A percentile compares a stretch with the other conserved stretches of the same genome.
phyloP scores from a whole-genome alignment of 208 protist genomes.

The Acanthamoeba healyi region DNA sequence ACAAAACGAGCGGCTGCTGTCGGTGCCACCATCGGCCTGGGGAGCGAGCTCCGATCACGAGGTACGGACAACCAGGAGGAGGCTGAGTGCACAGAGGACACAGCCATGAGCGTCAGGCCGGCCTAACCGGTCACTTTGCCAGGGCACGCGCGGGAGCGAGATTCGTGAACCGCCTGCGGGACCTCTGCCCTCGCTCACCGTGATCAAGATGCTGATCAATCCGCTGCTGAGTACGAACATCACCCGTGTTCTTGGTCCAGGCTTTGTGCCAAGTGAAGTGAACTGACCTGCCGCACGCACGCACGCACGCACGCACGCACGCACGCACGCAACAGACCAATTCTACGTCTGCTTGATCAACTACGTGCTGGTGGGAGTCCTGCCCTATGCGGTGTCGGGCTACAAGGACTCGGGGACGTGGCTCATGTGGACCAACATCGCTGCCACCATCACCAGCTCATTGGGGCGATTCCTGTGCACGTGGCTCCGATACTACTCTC shows the following conservation, averaged over 20 bases:
- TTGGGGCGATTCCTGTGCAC: background rate
- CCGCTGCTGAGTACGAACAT: background rate
- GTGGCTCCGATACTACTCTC: background rate
- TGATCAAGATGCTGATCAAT: background rate
- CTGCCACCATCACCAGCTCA: background rate
- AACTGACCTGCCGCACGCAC: background rate
- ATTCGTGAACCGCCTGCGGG: background rate
- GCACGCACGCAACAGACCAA: constrained; percentile 12
- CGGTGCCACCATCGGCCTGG: no score
- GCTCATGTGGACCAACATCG: constrained; percentile 56
- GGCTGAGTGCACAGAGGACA: no score
- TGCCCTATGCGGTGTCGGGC: constrained; percentile 18
- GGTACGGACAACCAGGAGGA: no score
- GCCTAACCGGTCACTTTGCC: no score
- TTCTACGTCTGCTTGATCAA: constrained; percentile 41
- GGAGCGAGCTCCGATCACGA: no score
- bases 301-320: background rate
- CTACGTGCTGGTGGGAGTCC: constrained; percentile 3
- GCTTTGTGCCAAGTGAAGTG: no score
- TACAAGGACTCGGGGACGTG: constrained; percentile 28
- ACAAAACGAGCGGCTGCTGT: no score
- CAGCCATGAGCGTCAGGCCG: no score
- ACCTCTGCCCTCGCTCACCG: background rate
- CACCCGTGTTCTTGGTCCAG: no score
- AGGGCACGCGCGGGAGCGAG: background rate